Base-by-base conservation (phyloP, 257 asterid species). In the Plantago elongata region DNA sequence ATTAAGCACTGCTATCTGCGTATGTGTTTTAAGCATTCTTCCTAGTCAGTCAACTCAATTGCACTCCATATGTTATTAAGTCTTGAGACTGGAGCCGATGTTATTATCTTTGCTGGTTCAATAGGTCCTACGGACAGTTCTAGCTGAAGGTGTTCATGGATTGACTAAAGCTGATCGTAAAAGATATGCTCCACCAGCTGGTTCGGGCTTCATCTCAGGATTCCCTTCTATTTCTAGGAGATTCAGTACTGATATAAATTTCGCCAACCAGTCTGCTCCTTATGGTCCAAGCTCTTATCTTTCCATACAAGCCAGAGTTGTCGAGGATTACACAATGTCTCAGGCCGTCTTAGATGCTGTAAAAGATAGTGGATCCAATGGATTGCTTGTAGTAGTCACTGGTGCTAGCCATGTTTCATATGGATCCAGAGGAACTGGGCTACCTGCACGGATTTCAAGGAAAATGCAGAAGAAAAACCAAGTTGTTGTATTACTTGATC, bases 201-300 rank as follows among this genome's bases (percentile, higher is more conserved):
- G 99, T 55, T 84, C 98, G 15, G 98, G 98, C 65, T 92, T 89
- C 80, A 83, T 92, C 75, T 89, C 97, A 37, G 97, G 96, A 45
- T 89, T 89, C 75, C 77, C 86, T 60, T 80, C 99, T n/a, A 62
- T 83, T 66, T 76, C 97, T 37, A 79, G 84, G 62, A 83, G 91
- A 77, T 78, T 90, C 13, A 72, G 83, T 15, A 45, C 76, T 46
- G 96, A 83, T 54, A 62, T 73, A 45, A 82, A 69, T 69, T 74
- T 74, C 59, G 71, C 87, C 46, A 80, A 64, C 68, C 88, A 73
- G 57, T 78, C 84, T 59, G 68, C 77, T 69, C 73, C 90, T 13
- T 92, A 77, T 62, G 95, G 88, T 43, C 92, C 98, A 51, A 81
- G 83, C 71, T 84, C 98, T 8, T 91, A 88, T 75, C 93, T 92